Evolutionary conservation across 129 eudicot species (phyloP), one percentile per base, ranked within the genome.

Genomic region (Pulicaria dysenterica): DNA sequence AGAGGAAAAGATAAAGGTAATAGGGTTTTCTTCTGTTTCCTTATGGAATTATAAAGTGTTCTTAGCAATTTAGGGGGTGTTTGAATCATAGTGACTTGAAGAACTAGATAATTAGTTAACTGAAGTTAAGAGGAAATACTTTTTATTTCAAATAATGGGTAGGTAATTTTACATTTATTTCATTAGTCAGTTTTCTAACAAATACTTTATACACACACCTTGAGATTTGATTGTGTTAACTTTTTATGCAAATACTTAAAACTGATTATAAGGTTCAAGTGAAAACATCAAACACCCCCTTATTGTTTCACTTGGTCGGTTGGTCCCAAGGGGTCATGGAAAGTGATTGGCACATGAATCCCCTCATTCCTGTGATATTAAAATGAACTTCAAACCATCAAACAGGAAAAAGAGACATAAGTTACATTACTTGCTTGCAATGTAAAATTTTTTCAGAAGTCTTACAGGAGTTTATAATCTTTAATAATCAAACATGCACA

Each of bases 1-100:
- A 40, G 99, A 94, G 1, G 94, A 83, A 10, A 88, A 86, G 69
- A 89, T 94, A 64, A 90, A 81, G 94, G 99, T 90, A 67, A 74
- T 70, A 64, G 48, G 34, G 40, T 72, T 60, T 51, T 56, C 53
- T 58, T 71, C 13, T 47, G 34, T 53, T 46, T 72, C 10, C 50
- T 48, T 54, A 17, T 34, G 54, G 16, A 55, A 51, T 44, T 34
- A 66, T 47, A 3, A 75, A 65, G 67, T 37, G 67, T 56, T 75
- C 16, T 73, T 60, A 46, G n/a, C 63, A 40, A 8, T 13, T 19
- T 64, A 19, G 37, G 67, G 34, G 45, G 46, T 58, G 46, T 43
- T 57, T 72, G 57, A 9, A 38, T 43, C 17, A 58, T 58, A n/a
- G 48, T 37, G 3, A 70, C 16, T 13, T 72, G 68, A 58, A 36